Evolutionary conservation across 176 grass and related monocot genomes (phyloP).

Genomic region (Pharus latifolius): DNA sequence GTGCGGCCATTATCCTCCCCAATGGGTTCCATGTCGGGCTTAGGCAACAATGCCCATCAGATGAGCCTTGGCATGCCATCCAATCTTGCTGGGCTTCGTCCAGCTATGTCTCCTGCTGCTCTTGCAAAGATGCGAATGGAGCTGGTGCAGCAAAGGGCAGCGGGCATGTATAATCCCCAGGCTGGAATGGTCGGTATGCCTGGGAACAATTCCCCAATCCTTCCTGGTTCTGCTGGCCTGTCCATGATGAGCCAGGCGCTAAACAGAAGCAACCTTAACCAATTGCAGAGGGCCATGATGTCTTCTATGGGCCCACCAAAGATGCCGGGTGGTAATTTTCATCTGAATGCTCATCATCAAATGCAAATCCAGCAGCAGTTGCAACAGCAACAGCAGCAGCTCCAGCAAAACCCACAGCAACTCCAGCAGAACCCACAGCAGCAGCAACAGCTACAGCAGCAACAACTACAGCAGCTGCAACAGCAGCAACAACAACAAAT

Average conservation of each 20-base stretch:
- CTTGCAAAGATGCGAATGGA: constrained; percentile 42
- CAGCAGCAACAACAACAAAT: not conserved
- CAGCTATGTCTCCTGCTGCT: constrained; percentile 26
- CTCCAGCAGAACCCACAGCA: constrained; percentile 27
- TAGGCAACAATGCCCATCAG: constrained; percentile 55
- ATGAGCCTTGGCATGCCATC: constrained; percentile 64
- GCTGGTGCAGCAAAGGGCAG: constrained; percentile 49
- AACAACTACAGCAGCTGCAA: not conserved
- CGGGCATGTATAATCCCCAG: constrained; percentile 46
- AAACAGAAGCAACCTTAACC: constrained; percentile 56
- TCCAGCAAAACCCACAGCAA: constrained; percentile 34
- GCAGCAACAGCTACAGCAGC: constrained; percentile 13
- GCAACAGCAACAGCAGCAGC: constrained; percentile 6
- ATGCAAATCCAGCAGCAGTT: constrained; percentile 15
- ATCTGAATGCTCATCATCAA: constrained; percentile 61
- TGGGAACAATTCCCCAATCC: constrained; percentile 60
- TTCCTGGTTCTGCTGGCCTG: constrained; percentile 51
- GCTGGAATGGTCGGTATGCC: constrained; percentile 55
- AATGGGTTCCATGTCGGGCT: constrained; percentile 47
- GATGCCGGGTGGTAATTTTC: constrained; percentile 59
- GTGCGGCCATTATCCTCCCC: constrained; percentile 46
- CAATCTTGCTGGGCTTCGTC: constrained; percentile 48
- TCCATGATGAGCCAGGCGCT: constrained; percentile 60
- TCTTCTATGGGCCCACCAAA: constrained; percentile 91
- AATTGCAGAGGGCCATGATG: constrained; percentile 56